A percentile compares a stretch with the other conserved stretches of the same genome.
Conservation (phyloP, 306 rosid genomes). For the Prosopis cineraria region DNA sequence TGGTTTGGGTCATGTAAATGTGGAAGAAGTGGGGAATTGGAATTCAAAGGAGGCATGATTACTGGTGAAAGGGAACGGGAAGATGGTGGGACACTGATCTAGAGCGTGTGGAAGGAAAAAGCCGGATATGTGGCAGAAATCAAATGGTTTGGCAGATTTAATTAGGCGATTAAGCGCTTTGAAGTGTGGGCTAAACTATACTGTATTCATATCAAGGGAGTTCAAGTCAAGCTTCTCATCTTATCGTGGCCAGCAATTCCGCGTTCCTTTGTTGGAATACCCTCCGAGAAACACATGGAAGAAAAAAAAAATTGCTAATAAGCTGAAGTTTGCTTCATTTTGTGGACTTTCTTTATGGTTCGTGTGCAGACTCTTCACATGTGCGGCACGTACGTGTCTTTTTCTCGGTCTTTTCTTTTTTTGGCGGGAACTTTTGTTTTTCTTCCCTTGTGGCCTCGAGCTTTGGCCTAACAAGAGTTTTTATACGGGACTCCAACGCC, state of each 20-base stretch:
- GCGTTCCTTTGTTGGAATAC: conserved; percentile 35
- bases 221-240: conserved; percentile 46
- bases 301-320: conserved; percentile 19
- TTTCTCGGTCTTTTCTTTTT: conserved; percentile 35
- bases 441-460: conserved; percentile 38
- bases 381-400: conserved; percentile 44
- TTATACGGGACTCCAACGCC: conserved; percentile 27
- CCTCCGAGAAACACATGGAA: conserved; percentile 8
- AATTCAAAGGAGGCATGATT: conserved; percentile 55
- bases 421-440: conserved; percentile 49
- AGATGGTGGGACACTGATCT: conserved; percentile 51
- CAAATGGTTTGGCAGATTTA: conserved; percentile 25
- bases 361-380: conserved; percentile 39
- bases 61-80: conserved; percentile 40
- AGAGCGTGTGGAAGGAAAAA: conserved; percentile 4
- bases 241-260: conserved; percentile 34
- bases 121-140: conserved; percentile 6
- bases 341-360: conserved; percentile 41
- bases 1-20: conserved; percentile 46
- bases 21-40: conserved; percentile 51
- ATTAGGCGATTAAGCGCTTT: conserved; percentile 12
- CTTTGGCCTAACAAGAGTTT: conserved; percentile 44
- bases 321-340: conserved; percentile 37
- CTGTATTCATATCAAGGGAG: conserved; percentile 29
- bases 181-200: conserved; percentile 26